Evolutionary conservation across 108 stramenopile genomes (phyloP).

Genomic region (Nitzschia sp.): DNA sequence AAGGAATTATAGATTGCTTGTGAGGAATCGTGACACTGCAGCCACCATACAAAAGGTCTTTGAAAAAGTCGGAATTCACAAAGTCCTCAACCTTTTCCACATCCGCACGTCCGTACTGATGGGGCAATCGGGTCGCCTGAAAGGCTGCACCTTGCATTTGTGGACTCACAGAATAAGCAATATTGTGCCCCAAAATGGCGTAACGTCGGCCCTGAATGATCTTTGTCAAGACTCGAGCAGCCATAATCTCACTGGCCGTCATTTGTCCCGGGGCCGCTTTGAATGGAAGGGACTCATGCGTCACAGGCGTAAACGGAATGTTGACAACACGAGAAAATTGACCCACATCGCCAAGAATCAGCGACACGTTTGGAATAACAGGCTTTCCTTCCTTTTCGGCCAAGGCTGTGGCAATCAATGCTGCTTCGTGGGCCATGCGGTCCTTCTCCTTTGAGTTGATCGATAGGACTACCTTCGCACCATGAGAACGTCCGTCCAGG

Average conservation of each 20-base stretch:
- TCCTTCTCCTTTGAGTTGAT: slow-evolving; percentile 76
- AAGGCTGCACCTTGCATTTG: slow-evolving; percentile 97
- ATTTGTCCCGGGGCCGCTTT: slow-evolving; percentile 98
- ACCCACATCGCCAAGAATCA: slow-evolving; percentile 87
- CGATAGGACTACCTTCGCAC: slow-evolving; percentile 87
- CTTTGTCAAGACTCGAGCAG: slow-evolving; percentile 77
- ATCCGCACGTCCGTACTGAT: slow-evolving; percentile 84
- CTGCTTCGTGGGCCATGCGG: slow-evolving; percentile 81
- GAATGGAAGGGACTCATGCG: slow-evolving; percentile 88
- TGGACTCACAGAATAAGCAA: slow-evolving; percentile 94
- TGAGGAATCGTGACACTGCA: slow-evolving; percentile 97
- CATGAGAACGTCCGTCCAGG: slow-evolving; percentile 88
- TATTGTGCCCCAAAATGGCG: slow-evolving; percentile 92
- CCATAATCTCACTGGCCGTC: slow-evolving; percentile 92
- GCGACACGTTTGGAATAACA: slow-evolving; percentile 86
- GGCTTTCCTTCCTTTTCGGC: slow-evolving; percentile 57
- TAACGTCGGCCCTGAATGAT: slow-evolving; percentile 73
- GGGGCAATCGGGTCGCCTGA: slow-evolving; percentile 77
- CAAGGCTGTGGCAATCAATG: slow-evolving; percentile 45
- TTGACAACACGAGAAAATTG: slow-evolving; percentile 93
- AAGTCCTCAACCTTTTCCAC: slow-evolving; percentile 83
- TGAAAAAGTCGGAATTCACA: slow-evolving; percentile 82
- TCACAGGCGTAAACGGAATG: slow-evolving; percentile 92
- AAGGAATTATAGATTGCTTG: slow-evolving; percentile 93
- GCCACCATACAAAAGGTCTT: slow-evolving; percentile 84